These are phyloP conservation scores for Cladophialophora psammophila DNA, from an alignment of 2,329 filamentous ascomycete species.

Conservation along the genomic window DNA sequence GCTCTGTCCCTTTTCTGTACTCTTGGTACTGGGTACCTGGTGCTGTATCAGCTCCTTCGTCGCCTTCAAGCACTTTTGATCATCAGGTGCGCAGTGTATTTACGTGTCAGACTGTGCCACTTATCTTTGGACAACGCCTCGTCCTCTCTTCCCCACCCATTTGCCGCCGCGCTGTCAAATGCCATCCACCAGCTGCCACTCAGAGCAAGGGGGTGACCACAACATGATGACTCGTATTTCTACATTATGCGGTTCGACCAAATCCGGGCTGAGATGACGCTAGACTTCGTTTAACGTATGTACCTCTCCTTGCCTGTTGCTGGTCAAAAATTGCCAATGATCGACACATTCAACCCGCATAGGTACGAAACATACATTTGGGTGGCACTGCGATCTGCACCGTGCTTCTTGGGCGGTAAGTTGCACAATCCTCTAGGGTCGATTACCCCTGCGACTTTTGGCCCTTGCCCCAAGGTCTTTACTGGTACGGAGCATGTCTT, in stretches of 20 bases:
- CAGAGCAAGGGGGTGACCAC: neutral
- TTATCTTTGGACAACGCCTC: too few relatives aligned
- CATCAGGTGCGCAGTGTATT: too few relatives aligned
- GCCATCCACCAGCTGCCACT: too few relatives aligned
- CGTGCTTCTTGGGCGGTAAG: neutral
- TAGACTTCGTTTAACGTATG: neutral
- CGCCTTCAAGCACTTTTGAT: too few relatives aligned
- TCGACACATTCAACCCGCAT: neutral
- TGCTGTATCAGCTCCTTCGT: too few relatives aligned
- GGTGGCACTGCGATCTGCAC: neutral
- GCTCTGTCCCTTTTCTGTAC: too few relatives aligned
- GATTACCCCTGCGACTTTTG: neutral
- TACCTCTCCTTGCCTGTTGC: neutral
- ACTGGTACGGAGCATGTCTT: neutral
- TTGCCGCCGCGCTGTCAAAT: too few relatives aligned
- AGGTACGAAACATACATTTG: neutral
- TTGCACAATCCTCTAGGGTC: neutral
- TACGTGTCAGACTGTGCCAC: too few relatives aligned
- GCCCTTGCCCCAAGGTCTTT: neutral
- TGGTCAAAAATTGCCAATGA: neutral
- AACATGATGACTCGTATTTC: neutral
- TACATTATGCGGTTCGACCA: too few relatives aligned
- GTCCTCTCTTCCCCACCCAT: too few relatives aligned
- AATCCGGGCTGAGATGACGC: neutral
- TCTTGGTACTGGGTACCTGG: too few relatives aligned